phyloP scores from a whole-genome alignment of 2,329 filamentous ascomycete species.

The Fusarium sp. region DNA sequence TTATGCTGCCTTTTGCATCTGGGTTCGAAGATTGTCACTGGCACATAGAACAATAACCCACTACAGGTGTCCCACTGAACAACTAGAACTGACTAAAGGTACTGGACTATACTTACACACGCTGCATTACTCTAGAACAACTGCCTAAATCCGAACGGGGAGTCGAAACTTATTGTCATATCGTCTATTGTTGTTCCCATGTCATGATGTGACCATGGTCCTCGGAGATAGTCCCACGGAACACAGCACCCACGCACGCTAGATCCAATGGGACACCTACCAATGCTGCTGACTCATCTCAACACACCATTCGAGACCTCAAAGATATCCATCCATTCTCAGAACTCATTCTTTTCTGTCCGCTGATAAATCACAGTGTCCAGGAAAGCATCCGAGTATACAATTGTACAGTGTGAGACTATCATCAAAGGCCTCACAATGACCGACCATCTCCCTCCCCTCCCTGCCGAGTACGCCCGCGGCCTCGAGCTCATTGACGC shows the following conservation, averaged over 20 bases:
- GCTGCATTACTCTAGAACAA: not conserved
- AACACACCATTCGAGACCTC: conserved; percentile 8
- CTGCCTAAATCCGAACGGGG: not conserved
- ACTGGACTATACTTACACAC: not conserved
- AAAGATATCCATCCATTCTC: not conserved
- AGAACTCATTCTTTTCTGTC: not conserved
- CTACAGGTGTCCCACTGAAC: not conserved
- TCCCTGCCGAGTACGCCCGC: conserved; percentile 54
- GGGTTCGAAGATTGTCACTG: not conserved
- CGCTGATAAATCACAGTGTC: not conserved
- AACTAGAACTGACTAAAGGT: not conserved
- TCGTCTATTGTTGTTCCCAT: not conserved
- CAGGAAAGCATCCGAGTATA: not conserved
- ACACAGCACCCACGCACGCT: not conserved
- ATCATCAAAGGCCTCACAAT: conserved; percentile 7
- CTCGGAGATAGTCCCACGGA: not conserved
- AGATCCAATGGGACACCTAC: conserved; percentile 32
- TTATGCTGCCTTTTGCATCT: not conserved
- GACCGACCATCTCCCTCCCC: conserved; percentile 39
- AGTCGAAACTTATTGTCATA: not conserved
- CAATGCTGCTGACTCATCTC: conserved; percentile 42
- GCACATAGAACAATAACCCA: not conserved
- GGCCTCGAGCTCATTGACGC: conserved; percentile 77
- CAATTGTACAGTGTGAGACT: not conserved
- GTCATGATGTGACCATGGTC: not conserved